phyloP scores from a whole-genome alignment of 2,329 filamentous ascomycete species.

The Cladosporium colombiae region DNA sequence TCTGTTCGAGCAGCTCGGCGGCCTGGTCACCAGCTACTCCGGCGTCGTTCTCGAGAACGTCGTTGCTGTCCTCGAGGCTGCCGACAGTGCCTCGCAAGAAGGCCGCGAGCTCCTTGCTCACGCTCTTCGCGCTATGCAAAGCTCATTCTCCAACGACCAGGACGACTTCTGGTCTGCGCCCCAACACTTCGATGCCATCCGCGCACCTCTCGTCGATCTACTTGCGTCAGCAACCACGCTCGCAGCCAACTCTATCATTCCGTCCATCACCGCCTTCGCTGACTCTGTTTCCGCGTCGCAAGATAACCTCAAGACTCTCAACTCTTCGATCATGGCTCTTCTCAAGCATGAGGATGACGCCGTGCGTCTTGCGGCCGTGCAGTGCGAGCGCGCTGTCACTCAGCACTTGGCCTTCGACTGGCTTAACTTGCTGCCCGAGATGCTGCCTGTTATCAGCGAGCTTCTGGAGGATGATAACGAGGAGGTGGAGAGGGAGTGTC shows the following conservation, averaged over 20 bases:
- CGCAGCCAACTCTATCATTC: slow-evolving; percentile 57
- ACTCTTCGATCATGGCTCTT: slow-evolving; percentile 72
- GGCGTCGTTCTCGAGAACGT: slow-evolving; percentile 79
- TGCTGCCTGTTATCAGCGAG: slow-evolving; percentile 94
- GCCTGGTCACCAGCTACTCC: slow-evolving; percentile 90
- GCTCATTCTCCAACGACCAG: slow-evolving; percentile 84
- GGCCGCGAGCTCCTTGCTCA: slow-evolving; percentile 60
- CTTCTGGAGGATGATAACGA: slow-evolving; percentile 96
- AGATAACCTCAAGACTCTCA: slow-evolving; percentile 89
- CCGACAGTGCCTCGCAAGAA: slow-evolving; percentile 60
- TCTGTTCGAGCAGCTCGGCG: slow-evolving; percentile 86
- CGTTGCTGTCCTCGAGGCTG: slow-evolving; percentile 60
- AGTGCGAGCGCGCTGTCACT: slow-evolving; percentile 70
- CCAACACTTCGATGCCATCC: slow-evolving; percentile 76
- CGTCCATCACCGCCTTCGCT: slow-evolving; percentile 77
- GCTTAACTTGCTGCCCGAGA: slow-evolving; percentile 87
- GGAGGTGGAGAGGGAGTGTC: slow-evolving; percentile 82
- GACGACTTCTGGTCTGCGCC: slow-evolving; percentile 95
- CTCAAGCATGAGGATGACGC: slow-evolving; percentile 71
- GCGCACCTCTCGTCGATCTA: slow-evolving; percentile 68
- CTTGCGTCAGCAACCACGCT: slow-evolving; percentile 46
- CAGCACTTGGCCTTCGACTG: slow-evolving; percentile 87
- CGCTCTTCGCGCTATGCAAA: slow-evolving; percentile 70
- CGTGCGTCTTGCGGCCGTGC: slow-evolving; percentile 78
- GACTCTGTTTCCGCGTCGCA: slow-evolving; percentile 73